Conservation (phyloP, 208 protist species). For the Blechomonas ayalai region DNA sequence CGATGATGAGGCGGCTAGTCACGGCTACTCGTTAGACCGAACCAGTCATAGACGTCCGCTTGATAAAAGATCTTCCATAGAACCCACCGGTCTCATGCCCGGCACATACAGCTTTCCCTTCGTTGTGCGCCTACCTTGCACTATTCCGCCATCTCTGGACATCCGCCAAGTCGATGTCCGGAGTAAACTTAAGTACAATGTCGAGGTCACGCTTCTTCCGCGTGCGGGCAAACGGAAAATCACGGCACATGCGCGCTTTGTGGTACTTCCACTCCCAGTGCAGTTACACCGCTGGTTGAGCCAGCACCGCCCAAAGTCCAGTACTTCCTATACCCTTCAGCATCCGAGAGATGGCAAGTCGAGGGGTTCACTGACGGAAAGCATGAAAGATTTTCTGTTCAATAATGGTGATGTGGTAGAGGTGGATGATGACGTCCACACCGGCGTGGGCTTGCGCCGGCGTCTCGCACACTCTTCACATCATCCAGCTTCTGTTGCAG, state of each 20-base stretch:
- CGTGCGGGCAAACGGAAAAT: constrained; percentile 13
- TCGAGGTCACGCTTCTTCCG: constrained; percentile 24
- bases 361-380: not conserved
- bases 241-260: constrained; percentile 13
- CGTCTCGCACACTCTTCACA: no score
- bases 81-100: constrained; percentile 18
- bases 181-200: constrained; percentile 30
- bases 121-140: constrained; percentile 29
- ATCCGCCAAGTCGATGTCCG: constrained; percentile 14
- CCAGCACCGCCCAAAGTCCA: constrained; percentile 18
- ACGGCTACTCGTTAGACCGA: no score
- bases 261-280: constrained; percentile 36
- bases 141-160: constrained; percentile 30
- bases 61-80: no score
- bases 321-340: not conserved
- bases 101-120: constrained; percentile 72
- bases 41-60: no score
- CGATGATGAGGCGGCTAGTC: no score
- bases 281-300: constrained; percentile 43
- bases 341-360: not conserved
- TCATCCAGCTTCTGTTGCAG: no score
- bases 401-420: not conserved
- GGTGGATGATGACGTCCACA: not conserved
- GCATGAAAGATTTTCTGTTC: constrained; percentile 4
- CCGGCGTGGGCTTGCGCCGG: constrained; percentile 8